Percentiles rank a stretch among this genome's conserved stretches.
These are phyloP conservation scores for Dunaliella primolecta DNA, from an alignment of 139 green algal genomes.

Conservation along the genomic window DNA sequence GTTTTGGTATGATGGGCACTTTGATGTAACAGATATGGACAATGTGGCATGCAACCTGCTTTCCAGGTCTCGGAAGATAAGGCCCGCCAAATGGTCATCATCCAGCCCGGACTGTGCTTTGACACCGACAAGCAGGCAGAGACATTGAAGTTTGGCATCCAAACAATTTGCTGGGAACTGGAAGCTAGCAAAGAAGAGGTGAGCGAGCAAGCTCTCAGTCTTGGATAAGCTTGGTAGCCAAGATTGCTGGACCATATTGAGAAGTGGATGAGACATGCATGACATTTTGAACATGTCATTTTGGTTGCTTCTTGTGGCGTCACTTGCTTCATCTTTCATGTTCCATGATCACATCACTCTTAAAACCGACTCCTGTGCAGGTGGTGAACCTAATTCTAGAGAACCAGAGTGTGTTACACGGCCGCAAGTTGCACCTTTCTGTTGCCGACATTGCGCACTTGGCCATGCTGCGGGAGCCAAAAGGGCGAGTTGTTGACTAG, in stretches of 20 bases:
- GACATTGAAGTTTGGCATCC: slow-evolving; percentile 40
- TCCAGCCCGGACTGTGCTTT: slow-evolving; percentile 48
- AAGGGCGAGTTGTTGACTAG: slow-evolving; percentile 50
- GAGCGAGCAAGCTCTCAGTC: background rate
- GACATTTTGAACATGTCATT: too few relatives aligned
- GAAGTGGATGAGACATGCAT: too few relatives aligned
- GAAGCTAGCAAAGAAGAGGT: slow-evolving; percentile 48
- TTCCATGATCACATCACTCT: too few relatives aligned
- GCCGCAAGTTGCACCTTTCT: slow-evolving; percentile 47
- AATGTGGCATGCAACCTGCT: too few relatives aligned
- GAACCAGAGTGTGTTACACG: slow-evolving; percentile 55
- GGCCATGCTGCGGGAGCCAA: slow-evolving; percentile 47
- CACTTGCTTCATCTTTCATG: too few relatives aligned
- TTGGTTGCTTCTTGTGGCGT: too few relatives aligned
- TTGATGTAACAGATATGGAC: too few relatives aligned
- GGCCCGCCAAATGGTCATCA: slow-evolving; percentile 41
- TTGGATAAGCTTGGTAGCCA: background rate
- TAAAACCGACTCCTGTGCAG: slow-evolving; percentile 11
- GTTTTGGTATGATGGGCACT: too few relatives aligned
- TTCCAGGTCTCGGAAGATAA: slow-evolving; percentile 39
- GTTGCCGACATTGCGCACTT: slow-evolving; percentile 57
- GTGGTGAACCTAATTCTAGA: slow-evolving; percentile 52
- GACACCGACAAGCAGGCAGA: slow-evolving; percentile 50
- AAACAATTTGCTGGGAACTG: slow-evolving; percentile 54
- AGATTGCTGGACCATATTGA: too few relatives aligned